Conservation (phyloP, 1,139 yeast genomes). For the Hanseniaspora sp. region DNA sequence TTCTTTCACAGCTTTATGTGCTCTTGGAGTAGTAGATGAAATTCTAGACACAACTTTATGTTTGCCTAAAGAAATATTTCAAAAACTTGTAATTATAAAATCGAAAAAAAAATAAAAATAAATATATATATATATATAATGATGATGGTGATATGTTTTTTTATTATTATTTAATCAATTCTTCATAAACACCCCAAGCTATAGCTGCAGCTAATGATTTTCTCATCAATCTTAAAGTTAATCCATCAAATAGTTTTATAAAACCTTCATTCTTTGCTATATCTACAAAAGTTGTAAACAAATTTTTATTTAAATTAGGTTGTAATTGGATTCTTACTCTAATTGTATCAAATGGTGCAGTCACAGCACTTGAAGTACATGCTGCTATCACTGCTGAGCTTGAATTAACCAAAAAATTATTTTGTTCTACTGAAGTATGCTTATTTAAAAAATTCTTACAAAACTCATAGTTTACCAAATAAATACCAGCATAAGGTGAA, state of each 20-base stretch:
- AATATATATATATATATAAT: background rate
- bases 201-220: slow-evolving; percentile 90
- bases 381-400: slow-evolving; percentile 67
- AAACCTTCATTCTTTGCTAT: slow-evolving; percentile 51
- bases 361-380: slow-evolving; percentile 65
- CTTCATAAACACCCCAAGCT: slow-evolving; percentile 95
- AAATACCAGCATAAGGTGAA: slow-evolving; percentile 82
- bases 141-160: background rate
- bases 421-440: background rate
- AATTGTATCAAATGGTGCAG: slow-evolving; percentile 92
- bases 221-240: slow-evolving; percentile 66
- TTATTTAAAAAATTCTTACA: slow-evolving; percentile 42
- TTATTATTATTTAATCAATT: slow-evolving; percentile 43
- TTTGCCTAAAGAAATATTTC: slow-evolving; percentile 20
- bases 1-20: slow-evolving; percentile 49
- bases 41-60: slow-evolving; percentile 26
- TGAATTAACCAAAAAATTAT: slow-evolving; percentile 43
- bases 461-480: slow-evolving; percentile 72
- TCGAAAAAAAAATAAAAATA: background rate
- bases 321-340: slow-evolving; percentile 81
- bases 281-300: slow-evolving; percentile 31
- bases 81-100: background rate
- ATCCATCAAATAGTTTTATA: slow-evolving; percentile 63
- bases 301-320: slow-evolving; percentile 37
- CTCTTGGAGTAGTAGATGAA: slow-evolving; percentile 39